These are phyloP conservation scores for Tuber melanosporum DNA, from an alignment of 495 filamentous ascomycete genomes.

Conservation along the genomic window DNA sequence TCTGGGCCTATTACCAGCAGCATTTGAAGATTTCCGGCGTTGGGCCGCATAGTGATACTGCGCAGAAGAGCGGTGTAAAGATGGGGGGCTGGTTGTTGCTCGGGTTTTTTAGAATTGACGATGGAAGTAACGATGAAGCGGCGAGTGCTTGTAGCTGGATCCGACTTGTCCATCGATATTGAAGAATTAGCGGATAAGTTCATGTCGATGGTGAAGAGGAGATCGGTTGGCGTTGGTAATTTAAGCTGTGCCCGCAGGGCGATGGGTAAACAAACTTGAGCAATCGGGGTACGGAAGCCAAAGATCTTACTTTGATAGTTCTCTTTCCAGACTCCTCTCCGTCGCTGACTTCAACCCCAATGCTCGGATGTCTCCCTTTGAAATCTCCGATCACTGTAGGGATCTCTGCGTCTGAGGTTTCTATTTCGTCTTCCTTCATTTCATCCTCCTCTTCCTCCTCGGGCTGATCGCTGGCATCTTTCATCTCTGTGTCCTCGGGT, in stretches of 20 bases:
- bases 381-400: conserved; percentile 13
- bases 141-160: conserved; percentile 26
- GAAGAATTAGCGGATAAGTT: conserved; percentile 14
- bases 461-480: conserved; percentile 20
- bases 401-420: conserved; percentile 5
- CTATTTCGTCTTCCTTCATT: conserved; percentile 20
- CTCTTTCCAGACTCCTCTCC: conserved; percentile 15
- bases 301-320: conserved; percentile 17
- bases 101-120: conserved; percentile 28
- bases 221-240: conserved; percentile 27
- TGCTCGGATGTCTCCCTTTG: not conserved
- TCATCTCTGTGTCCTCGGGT: conserved; percentile 22
- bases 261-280: not conserved
- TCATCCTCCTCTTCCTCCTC: conserved; percentile 33
- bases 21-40: conserved; percentile 36
- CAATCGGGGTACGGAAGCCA: not conserved
- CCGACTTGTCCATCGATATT: conserved; percentile 14
- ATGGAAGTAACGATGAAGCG: conserved; percentile 39
- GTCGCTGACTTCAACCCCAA: conserved; percentile 6
- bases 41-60: conserved; percentile 28
- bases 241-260: conserved; percentile 21
- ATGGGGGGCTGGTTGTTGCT: conserved; percentile 26
- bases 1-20: conserved; percentile 17
- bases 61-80: conserved; percentile 34
- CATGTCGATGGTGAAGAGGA: conserved; percentile 37